phyloP scores from a whole-genome alignment of 2,329 filamentous ascomycete genomes.

The Colletotrichum sp. region DNA sequence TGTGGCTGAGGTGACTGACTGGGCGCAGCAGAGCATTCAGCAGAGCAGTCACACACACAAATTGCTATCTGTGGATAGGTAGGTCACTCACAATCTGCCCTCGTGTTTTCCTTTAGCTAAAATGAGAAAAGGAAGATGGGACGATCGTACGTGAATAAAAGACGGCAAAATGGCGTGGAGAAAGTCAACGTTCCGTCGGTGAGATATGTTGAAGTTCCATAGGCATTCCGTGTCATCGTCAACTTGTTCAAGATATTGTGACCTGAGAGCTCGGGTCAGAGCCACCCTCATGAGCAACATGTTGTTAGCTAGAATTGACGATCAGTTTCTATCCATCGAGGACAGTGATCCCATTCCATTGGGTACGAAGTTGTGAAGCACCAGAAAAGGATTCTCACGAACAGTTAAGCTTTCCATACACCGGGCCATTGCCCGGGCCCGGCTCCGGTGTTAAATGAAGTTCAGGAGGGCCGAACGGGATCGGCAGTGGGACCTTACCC shows the following conservation, averaged over 20 bases:
- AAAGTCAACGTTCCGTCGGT: too few relatives aligned
- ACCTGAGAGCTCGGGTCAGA: neutral
- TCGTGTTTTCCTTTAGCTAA: neutral
- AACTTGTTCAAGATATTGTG: too few relatives aligned
- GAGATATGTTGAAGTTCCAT: too few relatives aligned
- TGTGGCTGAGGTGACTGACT: neutral
- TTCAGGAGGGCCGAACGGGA: neutral
- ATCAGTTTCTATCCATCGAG: fast-evolving
- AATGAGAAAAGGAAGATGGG: too few relatives aligned
- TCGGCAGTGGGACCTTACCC: neutral
- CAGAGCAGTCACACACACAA: neutral
- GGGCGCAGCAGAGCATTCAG: fast-evolving
- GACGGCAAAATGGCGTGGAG: too few relatives aligned
- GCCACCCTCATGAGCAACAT: neutral
- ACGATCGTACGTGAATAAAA: too few relatives aligned
- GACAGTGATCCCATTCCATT: fast-evolving
- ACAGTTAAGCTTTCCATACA: neutral
- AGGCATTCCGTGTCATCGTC: too few relatives aligned
- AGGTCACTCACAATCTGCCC: fast-evolving
- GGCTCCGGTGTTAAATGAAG: neutral
- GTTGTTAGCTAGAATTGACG: neutral
- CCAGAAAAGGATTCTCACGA: fast-evolving
- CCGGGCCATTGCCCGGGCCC: neutral
- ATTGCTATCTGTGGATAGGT: fast-evolving
- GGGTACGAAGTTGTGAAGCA: fast-evolving